Conservation (phyloP, 2,329 filamentous ascomycete genomes). For the Venturiaceae sp. region DNA sequence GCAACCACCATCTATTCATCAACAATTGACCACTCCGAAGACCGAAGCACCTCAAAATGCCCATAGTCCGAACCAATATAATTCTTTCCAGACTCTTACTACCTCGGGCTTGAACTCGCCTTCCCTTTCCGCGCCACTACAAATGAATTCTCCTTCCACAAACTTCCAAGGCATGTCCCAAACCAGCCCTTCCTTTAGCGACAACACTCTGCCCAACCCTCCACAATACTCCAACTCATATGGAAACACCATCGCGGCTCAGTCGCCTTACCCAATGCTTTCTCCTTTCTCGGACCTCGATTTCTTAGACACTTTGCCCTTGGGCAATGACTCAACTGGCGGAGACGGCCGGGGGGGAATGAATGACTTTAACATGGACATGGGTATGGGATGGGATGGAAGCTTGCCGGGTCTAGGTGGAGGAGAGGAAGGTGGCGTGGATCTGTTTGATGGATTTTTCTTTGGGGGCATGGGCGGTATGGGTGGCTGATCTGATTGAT, state of each 20-base stretch:
- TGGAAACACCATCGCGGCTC: conserved; percentile 14
- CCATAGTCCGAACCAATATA: neutral
- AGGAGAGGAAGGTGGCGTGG: conserved; percentile 33
- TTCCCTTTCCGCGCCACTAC: conserved; percentile 10
- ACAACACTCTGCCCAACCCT: conserved; percentile 10
- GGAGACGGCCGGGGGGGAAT: conserved; percentile 11
- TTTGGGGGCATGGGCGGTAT: conserved; percentile 40
- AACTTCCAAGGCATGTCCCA: conserved; percentile 2
- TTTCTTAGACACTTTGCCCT: conserved; percentile 42
- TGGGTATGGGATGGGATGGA: conserved; percentile 31
- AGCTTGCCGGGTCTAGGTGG: conserved; percentile 20
- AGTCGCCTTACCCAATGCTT: conserved; percentile 20
- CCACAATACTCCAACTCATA: conserved; percentile 13
- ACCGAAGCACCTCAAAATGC: neutral
- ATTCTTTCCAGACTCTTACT: conserved; percentile 6
- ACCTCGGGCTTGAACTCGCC: conserved; percentile 13
- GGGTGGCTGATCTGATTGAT: neutral
- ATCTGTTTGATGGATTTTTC: conserved; percentile 62
- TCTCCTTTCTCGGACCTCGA: conserved; percentile 38
- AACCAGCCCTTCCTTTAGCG: conserved; percentile 13
- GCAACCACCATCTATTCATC: neutral
- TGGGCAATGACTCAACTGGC: conserved; percentile 15
- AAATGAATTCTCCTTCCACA: conserved; percentile 13
- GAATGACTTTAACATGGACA: conserved; percentile 29
- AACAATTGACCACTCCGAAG: neutral